A percentile compares a stretch with the other conserved stretches of the same genome.
phyloP scores from a whole-genome alignment of 2,329 filamentous ascomycete genomes.

The Zopfia rhizophila region DNA sequence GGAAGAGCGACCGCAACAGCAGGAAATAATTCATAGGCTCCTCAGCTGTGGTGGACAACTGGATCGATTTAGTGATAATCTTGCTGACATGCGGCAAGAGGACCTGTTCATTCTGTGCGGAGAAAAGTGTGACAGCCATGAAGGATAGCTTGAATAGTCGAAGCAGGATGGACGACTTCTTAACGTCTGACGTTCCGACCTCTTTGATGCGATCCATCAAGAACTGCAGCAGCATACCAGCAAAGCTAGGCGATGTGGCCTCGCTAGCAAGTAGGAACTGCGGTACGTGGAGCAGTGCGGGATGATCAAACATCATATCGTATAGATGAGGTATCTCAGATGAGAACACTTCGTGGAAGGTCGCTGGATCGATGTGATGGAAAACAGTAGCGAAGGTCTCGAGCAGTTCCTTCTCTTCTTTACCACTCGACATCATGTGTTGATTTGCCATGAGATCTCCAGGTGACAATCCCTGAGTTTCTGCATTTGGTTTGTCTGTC shows the following conservation, averaged over 20 bases:
- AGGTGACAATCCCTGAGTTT: constrained; percentile 80
- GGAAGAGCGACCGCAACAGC: constrained; percentile 88
- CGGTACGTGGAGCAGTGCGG: constrained; percentile 90
- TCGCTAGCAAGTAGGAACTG: constrained; percentile 99
- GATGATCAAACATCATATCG: constrained; percentile 97
- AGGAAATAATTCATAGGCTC: constrained; percentile 99
- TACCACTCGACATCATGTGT: constrained; percentile 91
- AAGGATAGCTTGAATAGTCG: constrained; percentile 98
- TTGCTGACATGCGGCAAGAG: constrained; percentile 95
- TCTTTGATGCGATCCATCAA: constrained; percentile 97
- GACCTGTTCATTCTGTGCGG: constrained; percentile 93
- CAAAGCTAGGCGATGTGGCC: constrained; percentile 96
- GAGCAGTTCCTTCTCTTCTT: constrained; percentile 96
- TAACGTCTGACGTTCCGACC: constrained; percentile 90
- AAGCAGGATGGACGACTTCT: constrained; percentile 90
- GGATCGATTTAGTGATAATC: constrained; percentile 96
- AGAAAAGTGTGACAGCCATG: constrained; percentile 98
- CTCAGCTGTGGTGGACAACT: constrained; percentile 92
- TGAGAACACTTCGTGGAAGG: constrained; percentile 98
- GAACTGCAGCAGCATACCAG: constrained; percentile 96
- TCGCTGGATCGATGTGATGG: constrained; percentile 97
- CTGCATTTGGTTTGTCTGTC: constrained; percentile 79
- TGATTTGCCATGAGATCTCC: constrained; percentile 95
- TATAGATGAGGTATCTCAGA: constrained; percentile 97
- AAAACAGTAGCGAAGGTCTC: constrained; percentile 99